Evolutionary conservation across 371 early-diverging fungal species (phyloP), one percentile per base, ranked within the genome.

Genomic region (Apophysomyces ossiformis): DNA sequence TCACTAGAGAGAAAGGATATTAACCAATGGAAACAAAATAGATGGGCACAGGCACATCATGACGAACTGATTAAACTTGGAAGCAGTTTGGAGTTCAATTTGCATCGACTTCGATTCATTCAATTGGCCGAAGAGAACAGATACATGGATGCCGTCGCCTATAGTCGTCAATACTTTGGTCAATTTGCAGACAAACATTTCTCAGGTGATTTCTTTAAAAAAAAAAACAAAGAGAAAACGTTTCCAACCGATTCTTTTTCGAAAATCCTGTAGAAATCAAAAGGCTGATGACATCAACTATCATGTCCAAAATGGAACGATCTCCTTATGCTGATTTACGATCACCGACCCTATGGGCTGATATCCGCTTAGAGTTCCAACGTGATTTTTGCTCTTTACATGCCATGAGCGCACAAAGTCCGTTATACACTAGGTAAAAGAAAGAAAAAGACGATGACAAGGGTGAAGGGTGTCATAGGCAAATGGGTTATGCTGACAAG

Each of bases 341-440:
- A 9, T 77, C 82, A 38, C 79, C 82, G 0, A 78, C 71, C 32
- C 65, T 81, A 16, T 86, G 89, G 91, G 66, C 73, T 3, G 89
- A 92, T 69, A 85, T 95, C 7, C 89, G 90, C 57, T 78, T 82
- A 36, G 76, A 76, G 66, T 96, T 97, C 61, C 91, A 92, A 32
- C 82, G 90, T 13, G 95, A 94, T 67, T 98, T 96, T 73, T 98
- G 97, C 71, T 80, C 88, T 8, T 76, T 94, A 37, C 82, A 92
- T 15, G 92, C 93, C 4, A 84, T 95, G 65, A 86, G 95, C 15
- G 82, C 85, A 15, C 92, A 87, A 47, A 87, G 90, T 67, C 99
- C 93, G 39, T 88, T 94, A 47, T 92, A 85, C 60, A 86, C 87
- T 38, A 87, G 92, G 88, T 87, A 79, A 71, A 35, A 67, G 13